These are phyloP conservation scores for Teratosphaeria nubilosa DNA, from an alignment of 2,329 filamentous ascomycete species.

Conservation along the genomic window DNA sequence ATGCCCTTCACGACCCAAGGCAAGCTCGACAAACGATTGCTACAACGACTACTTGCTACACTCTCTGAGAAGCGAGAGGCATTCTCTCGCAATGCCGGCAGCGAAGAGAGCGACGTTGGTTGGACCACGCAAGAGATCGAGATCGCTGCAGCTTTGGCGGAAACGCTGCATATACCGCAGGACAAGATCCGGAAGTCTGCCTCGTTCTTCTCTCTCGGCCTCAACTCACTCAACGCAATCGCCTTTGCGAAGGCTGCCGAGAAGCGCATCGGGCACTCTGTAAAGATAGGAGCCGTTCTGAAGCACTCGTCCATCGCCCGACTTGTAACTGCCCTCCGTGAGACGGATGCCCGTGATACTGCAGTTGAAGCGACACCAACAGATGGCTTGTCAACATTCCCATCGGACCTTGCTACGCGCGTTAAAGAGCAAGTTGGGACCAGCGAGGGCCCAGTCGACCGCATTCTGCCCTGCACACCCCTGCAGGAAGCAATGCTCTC, in stretches of 20 bases:
- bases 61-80: not conserved
- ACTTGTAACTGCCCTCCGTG: constrained; percentile 36
- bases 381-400: not conserved
- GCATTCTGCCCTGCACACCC: constrained; percentile 70
- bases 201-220: constrained; percentile 65
- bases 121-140: constrained; percentile 48
- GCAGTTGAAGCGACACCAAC: not conserved
- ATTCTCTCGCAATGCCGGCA: constrained; percentile 24
- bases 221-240: constrained; percentile 80
- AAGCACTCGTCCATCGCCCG: constrained; percentile 55
- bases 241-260: constrained; percentile 51
- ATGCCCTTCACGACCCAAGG: constrained; percentile 66
- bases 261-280: constrained; percentile 34
- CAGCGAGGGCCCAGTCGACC: constrained; percentile 30
- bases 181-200: constrained; percentile 50
- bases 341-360: too few relatives aligned
- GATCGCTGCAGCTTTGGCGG: constrained; percentile 47
- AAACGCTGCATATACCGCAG: constrained; percentile 37
- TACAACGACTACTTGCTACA: constrained; percentile 40
- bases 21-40: constrained; percentile 55
- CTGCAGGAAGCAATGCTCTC: constrained; percentile 82
- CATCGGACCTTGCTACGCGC: not conserved
- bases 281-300: constrained; percentile 62
- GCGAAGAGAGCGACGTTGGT: constrained; percentile 26
- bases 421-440: not conserved